Evolutionary conservation across 2,329 filamentous ascomycete genomes (phyloP).

Genomic region (Fusarium sp.): DNA sequence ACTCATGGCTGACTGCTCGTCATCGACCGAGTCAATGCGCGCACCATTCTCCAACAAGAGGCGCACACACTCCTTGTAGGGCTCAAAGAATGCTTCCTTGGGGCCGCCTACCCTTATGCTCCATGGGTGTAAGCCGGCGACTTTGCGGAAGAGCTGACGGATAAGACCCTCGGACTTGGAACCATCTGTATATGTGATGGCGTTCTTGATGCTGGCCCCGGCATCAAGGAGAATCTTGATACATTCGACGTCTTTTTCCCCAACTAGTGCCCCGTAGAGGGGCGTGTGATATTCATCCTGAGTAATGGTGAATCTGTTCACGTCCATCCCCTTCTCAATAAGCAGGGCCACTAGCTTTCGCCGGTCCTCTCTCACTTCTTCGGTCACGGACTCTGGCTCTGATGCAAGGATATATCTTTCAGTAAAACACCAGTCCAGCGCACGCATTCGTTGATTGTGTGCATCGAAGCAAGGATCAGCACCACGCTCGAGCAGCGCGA

Average conservation of each 20-base stretch:
- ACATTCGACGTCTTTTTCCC: neutral
- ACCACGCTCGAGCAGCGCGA: slow-evolving; percentile 4
- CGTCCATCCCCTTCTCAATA: slow-evolving; percentile 1
- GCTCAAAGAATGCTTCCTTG: neutral
- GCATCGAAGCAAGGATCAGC: neutral
- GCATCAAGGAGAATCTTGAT: slow-evolving; percentile 7
- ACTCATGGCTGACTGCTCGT: neutral
- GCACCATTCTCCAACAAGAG: slow-evolving; percentile 2
- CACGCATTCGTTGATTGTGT: neutral
- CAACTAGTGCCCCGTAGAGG: neutral
- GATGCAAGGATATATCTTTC: neutral
- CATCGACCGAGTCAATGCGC: neutral
- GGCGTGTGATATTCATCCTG: neutral
- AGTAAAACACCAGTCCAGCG: slow-evolving; percentile 1
- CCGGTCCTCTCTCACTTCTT: neutral
- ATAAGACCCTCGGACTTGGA: neutral
- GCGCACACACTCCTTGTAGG: neutral
- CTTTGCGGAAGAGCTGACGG: neutral
- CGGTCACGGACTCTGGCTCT: neutral
- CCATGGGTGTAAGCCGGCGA: neutral
- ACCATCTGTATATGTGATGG: neutral
- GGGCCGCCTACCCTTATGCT: rapidly evolving
- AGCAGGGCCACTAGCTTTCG: neutral
- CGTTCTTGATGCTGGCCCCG: slow-evolving; percentile 2
- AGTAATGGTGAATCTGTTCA: neutral